Evolutionary conservation across 768 basidiomycete species (phyloP), one percentile per base, ranked within the genome.

Genomic region (Lentinus brumalis): DNA sequence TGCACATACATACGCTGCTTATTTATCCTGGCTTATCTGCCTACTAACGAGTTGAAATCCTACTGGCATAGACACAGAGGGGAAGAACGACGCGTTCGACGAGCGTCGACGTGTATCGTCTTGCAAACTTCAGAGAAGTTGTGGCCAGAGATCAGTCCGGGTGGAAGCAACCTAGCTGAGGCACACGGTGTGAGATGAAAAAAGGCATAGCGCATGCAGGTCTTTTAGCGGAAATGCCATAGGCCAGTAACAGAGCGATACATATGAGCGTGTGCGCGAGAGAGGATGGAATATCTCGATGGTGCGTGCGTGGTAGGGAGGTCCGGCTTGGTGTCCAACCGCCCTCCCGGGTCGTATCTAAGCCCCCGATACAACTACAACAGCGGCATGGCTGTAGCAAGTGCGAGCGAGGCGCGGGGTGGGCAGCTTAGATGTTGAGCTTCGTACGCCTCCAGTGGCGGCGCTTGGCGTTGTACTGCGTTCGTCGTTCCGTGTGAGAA

Each of bases 371-470:
- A 62, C 61, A 62, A 62, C 57, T 59, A 63, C 62, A 63, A 54
- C 62, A 56, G 57, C 62, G 38, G 53, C 53, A 53, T 50, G 46
- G 41, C 44, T 44, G 50, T 46, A 40, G 61, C 45, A 39, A 53
- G 30, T 35, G 49, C 35, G 32, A 35, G 56, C 35, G 53, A 57
- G 51, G 56, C 50, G 50, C 21, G 57, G 39, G 11, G 39, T 39
- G 56, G 50, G 52, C 44, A 9, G 65, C 61, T 82, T 87, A 96
- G 78, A 97, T 89, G 85, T 96, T 96, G 81, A 98, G 87, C 85
- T 98, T 98, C 66, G 96, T 98, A 78, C 96, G 90, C 75, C 96
- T 86, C 96, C 96, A 99, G 84, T 99, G 96, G 76, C 96, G 91
- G 69, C 96, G 86, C 84, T 98, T 98, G 67, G 91, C 89, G 78